A percentile compares a stretch with the other conserved stretches of the same genome.
phyloP scores from a whole-genome alignment of 225 moss, liverwort and hornwort genomes.

The Straminergon stramineum region DNA sequence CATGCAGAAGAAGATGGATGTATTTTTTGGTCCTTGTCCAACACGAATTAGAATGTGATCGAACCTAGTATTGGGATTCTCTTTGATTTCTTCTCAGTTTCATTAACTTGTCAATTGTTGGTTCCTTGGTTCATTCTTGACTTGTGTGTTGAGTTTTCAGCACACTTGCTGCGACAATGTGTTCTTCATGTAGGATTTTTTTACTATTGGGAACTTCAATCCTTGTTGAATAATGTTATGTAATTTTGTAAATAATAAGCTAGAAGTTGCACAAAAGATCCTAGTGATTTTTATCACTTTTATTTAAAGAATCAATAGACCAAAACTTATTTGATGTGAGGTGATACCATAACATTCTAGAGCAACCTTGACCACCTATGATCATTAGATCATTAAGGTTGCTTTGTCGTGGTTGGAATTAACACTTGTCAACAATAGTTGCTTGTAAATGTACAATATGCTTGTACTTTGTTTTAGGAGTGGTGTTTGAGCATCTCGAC shows the following conservation, averaged over 20 bases:
- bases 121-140: background rate
- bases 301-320: background rate
- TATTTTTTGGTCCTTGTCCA: background rate
- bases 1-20: background rate
- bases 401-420: background rate
- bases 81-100: background rate
- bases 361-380: background rate
- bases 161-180: background rate
- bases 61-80: background rate
- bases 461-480: too few relatives aligned
- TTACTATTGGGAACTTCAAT: background rate
- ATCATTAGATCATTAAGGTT: too few relatives aligned
- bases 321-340: background rate
- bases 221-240: background rate
- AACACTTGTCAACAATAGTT: background rate
- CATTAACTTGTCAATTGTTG: background rate
- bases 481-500: background rate
- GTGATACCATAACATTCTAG: background rate
- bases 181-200: background rate
- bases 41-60: background rate
- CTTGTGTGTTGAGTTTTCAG: background rate
- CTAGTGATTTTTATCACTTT: background rate
- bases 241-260: background rate
- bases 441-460: background rate
- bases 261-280: background rate